These are phyloP conservation scores for Durusdinium trenchii DNA, from an alignment of 73 alveolate species.

Conservation along the genomic window DNA sequence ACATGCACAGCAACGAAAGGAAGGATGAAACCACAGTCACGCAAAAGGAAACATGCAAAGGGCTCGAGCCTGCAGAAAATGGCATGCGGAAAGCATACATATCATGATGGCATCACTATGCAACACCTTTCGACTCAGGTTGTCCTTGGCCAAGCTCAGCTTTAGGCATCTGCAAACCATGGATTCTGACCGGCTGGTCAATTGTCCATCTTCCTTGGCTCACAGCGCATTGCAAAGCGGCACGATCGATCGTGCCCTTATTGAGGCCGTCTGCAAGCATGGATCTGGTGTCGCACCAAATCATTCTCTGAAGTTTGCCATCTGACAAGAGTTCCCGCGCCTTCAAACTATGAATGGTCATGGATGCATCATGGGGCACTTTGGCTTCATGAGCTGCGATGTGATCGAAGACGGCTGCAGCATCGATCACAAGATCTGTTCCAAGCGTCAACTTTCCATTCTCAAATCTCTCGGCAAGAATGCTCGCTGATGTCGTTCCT, in stretches of 20 bases:
- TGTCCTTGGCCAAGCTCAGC: no score
- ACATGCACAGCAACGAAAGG: no score
- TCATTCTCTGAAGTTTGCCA: neutral
- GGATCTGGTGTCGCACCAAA: constrained; percentile 18
- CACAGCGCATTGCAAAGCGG: neutral
- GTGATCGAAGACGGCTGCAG: neutral
- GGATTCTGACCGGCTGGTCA: neutral
- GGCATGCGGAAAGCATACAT: no score
- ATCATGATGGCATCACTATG: no score
- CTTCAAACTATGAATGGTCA: neutral
- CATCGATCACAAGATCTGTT: constrained; percentile 8
- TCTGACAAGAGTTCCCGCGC: neutral
- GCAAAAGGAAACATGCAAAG: no score
- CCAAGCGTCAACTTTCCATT: neutral
- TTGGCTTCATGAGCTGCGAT: neutral
- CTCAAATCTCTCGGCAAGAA: neutral
- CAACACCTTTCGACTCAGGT: no score
- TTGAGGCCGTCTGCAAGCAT: constrained; percentile 26
- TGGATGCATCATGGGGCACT: neutral
- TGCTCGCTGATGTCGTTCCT: neutral
- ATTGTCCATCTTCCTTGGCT: neutral
- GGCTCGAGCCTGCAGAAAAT: no score
- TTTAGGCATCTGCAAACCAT: no score
- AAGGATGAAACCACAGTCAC: no score
- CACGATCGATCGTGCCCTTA: neutral